phyloP scores from a whole-genome alignment of 1,284 basidiomycete species.

The Wallemia hederae region DNA sequence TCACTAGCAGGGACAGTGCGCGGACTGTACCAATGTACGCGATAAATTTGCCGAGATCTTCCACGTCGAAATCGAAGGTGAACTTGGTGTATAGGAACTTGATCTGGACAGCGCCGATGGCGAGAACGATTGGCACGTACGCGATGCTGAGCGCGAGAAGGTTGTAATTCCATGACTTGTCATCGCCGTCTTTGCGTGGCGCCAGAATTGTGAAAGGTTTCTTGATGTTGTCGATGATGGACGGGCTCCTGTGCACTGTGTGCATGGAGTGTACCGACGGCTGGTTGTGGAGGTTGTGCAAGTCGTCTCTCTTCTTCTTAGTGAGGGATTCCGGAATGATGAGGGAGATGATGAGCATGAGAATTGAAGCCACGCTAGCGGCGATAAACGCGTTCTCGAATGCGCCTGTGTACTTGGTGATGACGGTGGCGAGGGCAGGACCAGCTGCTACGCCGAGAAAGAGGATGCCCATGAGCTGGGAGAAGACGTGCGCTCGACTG shows the following conservation, averaged over 20 bases:
- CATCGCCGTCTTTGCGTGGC: not conserved
- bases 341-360: not conserved
- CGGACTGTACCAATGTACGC: not conserved
- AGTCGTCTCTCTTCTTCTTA: not conserved
- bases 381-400: not conserved
- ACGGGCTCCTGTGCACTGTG: not conserved
- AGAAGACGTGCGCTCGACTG: not conserved
- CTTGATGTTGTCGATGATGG: not conserved
- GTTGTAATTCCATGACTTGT: not conserved
- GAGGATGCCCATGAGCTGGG: not conserved
- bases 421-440: not conserved
- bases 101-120: not conserved
- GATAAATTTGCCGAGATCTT: not conserved
- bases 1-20: not conserved
- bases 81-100: not conserved
- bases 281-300: not conserved
- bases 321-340: not conserved
- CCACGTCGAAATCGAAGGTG: not conserved
- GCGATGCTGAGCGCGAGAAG: not conserved
- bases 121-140: not conserved
- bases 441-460: not conserved
- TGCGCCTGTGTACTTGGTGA: not conserved
- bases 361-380: not conserved
- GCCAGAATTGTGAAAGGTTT: not conserved
- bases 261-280: not conserved